Base-by-base conservation (phyloP, 2,329 filamentous ascomycete genomes). In the Fusarium caatingaense region DNA sequence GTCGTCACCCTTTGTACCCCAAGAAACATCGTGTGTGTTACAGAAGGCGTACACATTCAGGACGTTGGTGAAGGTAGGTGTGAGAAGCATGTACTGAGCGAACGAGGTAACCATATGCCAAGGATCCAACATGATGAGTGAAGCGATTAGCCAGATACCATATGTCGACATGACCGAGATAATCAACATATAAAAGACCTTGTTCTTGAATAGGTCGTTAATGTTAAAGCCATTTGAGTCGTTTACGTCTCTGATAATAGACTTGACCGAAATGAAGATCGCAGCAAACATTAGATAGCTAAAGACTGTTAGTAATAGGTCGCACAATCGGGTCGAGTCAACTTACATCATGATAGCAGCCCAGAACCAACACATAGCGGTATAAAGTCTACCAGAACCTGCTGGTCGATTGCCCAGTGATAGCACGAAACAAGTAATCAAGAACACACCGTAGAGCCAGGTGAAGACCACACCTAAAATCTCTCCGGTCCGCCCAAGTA, bases 61-160 rank as follows among this genome's bases (percentile, higher is more conserved):
- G 63, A 98, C 94, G 81, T 98, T 99, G 84, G 97, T 97, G 83
- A 97, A 99, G 1, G 94, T 97, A 1, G 96, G 96, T 1, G 94
- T 97, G 61, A 99, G 87, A 44, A 98, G 88, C 74, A 98, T 90
- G 80, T 99, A 99, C 87, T 98, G 96, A 50, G 94, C 80, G 80
- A 98, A 93, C 61, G 92, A 91, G n/a, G 96, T 98, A 80, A 97
- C 87, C 94, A 99, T 98, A 83, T 99, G 96, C 95, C 96, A 99
- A 6, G 96, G 96, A 79, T 99, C 96, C 80, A 98, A 90, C 90
- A 98, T 98, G 72, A 99, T 85, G 71, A 99, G 86, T 11, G 94
- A 97, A 1, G 93, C 92, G 53, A 99, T 82, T 64, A 98, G 87
- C 92, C 94, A 99, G 76, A 99, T 90, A 67, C 97, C 87, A 78